Conservation (phyloP, 768 basidiomycete genomes). For the Pleurotus platypus region DNA sequence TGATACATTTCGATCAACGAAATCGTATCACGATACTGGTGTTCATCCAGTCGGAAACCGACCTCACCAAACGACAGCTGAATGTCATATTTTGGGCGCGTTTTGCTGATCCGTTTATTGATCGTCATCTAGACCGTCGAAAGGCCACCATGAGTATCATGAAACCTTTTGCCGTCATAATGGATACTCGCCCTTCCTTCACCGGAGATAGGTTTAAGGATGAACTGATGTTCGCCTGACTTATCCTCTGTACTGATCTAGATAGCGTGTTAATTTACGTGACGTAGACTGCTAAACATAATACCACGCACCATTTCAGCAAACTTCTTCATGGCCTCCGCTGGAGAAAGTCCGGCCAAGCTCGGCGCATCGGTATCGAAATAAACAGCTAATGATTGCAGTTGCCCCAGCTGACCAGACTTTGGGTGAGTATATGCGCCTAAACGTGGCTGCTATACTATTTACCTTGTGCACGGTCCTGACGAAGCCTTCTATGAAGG, state of each 20-base stretch:
- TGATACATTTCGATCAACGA: constrained; percentile 96
- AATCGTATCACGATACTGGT: constrained; percentile 92
- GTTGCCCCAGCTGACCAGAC: constrained; percentile 64
- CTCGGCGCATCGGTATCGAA: constrained; percentile 90
- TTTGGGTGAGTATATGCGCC: constrained; percentile 2
- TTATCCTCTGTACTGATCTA: constrained; percentile 46
- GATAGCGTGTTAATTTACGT: neutral
- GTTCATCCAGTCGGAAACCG: constrained; percentile 84
- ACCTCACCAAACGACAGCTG: constrained; percentile 91
- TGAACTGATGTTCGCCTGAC: constrained; percentile 75
- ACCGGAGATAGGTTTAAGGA: constrained; percentile 93
- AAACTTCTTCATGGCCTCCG: constrained; percentile 72
- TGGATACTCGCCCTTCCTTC: constrained; percentile 71
- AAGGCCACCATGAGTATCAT: too few species aligned
- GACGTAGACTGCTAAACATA: too few species aligned
- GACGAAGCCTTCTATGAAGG: constrained; percentile 88
- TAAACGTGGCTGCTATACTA: neutral
- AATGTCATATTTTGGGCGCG: constrained; percentile 76
- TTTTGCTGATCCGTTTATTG: constrained; percentile 68
- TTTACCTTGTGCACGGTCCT: constrained; percentile 85
- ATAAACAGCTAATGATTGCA: constrained; percentile 87
- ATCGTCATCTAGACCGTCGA: constrained; percentile 57
- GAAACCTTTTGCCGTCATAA: neutral
- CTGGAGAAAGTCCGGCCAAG: constrained; percentile 62
- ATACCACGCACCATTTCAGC: constrained; percentile 55